Evolutionary conservation across 805 yeast species (phyloP), one percentile per base, ranked within the genome.

Genomic region (Naumovozyma dairenensis): DNA sequence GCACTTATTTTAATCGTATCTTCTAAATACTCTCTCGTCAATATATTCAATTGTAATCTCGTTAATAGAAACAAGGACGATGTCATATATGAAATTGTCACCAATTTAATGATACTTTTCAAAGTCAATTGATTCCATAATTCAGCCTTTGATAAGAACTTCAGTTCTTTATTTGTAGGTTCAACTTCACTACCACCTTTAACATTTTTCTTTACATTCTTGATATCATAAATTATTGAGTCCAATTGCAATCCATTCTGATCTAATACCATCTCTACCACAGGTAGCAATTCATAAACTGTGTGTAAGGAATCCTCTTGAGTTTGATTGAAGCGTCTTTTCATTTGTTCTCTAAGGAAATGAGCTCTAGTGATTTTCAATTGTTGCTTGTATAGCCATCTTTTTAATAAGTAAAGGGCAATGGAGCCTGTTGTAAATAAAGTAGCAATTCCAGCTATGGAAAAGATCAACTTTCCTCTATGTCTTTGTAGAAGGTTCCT

Each of bases 301-400:
- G 96, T 89, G 61, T 75, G 76, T 33, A 80, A 68, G 30, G 95
- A 83, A 57, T 89, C 97, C 45, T 78, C 77, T 51, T 87, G 96
- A 8, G 96, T 89, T 62, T 86, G 96, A 32, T 80, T 76, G 49
- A 86, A 89, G 37, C 96, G 64, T 45, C 92, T 69, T 45, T 78
- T 78, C 38, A 87, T 80, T 45, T 75, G 80, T 43, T 77, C 83
- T 32, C 69, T 65, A 16, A 80, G 71, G 33, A 72, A 68, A 28
- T 72, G 68, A 55, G 77, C 80, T 42, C 73, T 72, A 29, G 68
- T 61, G 25, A 76, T 46, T 30, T 66, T 62, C 33, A 67, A 62
- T 45, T 75, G 80, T 37, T 55, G 57, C 22, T 43, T 44, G 30
- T 46, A 37, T n/a, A 55, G 33, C 60, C 62, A 57, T 28, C 44